These are phyloP conservation scores for Daphne laureola DNA, from an alignment of 441 rosid genomes.

Conservation along the genomic window DNA sequence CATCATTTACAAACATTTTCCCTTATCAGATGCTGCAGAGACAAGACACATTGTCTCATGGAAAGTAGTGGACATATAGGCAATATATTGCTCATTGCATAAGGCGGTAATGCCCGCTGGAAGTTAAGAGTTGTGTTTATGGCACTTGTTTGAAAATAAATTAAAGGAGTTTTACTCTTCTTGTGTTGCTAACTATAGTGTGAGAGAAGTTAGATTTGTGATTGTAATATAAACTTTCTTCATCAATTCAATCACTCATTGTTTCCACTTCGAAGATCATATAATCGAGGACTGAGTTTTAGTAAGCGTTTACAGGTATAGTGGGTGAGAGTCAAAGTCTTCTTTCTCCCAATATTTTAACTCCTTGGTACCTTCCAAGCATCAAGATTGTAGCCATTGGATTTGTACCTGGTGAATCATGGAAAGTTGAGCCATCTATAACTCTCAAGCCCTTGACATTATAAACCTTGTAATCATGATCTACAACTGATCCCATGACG, in stretches of 20 bases:
- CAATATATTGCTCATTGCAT: slow-evolving; percentile 62
- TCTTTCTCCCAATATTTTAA: slow-evolving; percentile 39
- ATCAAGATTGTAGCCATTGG: slow-evolving; percentile 75
- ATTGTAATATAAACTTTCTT: no score
- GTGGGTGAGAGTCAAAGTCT: no score
- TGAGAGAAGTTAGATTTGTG: no score
- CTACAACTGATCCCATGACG: slow-evolving; percentile 51
- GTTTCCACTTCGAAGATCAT: no score
- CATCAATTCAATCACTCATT: no score
- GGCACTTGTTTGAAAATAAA: no score
- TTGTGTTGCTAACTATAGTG: no score
- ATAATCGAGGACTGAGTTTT: no score
- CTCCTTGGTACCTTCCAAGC: slow-evolving; percentile 75
- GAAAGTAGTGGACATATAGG: slow-evolving; percentile 78
- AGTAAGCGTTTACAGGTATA: no score
- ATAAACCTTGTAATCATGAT: slow-evolving; percentile 37
- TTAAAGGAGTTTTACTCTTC: no score
- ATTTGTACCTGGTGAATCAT: slow-evolving; percentile 69
- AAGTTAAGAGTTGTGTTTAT: no score
- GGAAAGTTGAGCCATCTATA: slow-evolving; percentile 57
- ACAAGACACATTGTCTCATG: slow-evolving; percentile 63
- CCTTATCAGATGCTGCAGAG: slow-evolving; percentile 59
- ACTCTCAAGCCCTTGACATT: slow-evolving; percentile 49
- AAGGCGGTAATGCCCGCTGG: slow-evolving; percentile 8
- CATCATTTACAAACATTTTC: slow-evolving; percentile 43